Base-by-base conservation (phyloP, 2,329 filamentous ascomycete genomes). In the Domatiomyces globalis region DNA sequence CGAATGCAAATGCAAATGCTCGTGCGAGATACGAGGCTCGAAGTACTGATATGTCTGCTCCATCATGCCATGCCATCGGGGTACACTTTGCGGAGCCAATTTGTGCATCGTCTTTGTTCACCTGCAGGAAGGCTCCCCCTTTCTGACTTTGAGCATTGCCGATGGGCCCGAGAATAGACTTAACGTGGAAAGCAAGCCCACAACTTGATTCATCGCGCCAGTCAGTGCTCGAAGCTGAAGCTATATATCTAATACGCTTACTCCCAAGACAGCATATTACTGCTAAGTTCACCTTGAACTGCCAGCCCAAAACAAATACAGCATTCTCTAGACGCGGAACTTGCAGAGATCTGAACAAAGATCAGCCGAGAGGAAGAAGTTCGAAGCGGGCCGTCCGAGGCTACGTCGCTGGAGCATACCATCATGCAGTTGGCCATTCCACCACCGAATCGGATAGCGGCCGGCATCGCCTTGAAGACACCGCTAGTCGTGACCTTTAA, bases 401-500 rank as follows among this genome's bases (percentile, higher is more conserved):
- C 12, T 44, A 8, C 12, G 20, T n/a, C 12, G 2, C 33, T 39
- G 33, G 33, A 39, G 9, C 33, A 7, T 10, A 15, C 15, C 33
- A 39, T 39, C 33, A 58, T 58, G 56, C 54, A 58, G 46, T 51
- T 58, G 43, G 53, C 52, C 9, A 50, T 56, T 20, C 49, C 49
- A 49, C 56, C 56, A 25, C 56, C 56, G 15, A 33, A 51, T 5
- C 53, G 49, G 22, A 49, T 58, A 39, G 54, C 52, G 18, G 56
- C 52, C 29, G 56, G 56, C 15, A 25, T 54, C 12, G 22, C 27
- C 42, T 44, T 58, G 10, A 42, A 20, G 3, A 45, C 20, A 19
- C 56, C 56, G 1, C 52, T 58, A 19, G 56, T 58, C 10, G 56
- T 58, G 22, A 55, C 53, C 8, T 56, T 58, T 48, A 43, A 19